These are phyloP conservation scores for Paramecium bursaria DNA, from an alignment of 73 alveolate genomes.

Conservation along the genomic window DNA sequence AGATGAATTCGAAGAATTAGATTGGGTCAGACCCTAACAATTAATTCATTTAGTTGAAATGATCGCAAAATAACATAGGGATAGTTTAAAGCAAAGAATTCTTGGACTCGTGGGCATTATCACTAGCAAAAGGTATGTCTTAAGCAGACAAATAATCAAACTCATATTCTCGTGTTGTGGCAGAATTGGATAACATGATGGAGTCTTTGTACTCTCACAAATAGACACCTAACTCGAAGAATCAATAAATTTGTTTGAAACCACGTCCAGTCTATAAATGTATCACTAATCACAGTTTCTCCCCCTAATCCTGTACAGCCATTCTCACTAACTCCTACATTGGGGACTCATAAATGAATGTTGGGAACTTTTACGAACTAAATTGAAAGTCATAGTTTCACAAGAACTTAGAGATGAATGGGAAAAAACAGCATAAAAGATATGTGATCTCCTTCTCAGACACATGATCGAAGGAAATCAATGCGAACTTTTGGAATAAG, in stretches of 20 bases:
- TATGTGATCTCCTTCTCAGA: constrained; percentile 27
- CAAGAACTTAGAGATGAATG: constrained; percentile 11
- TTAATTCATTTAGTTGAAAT: constrained; percentile 23
- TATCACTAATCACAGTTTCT: background rate
- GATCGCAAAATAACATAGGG: constrained; percentile 19
- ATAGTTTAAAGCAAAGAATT: constrained; percentile 29
- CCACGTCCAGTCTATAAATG: background rate
- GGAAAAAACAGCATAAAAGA: constrained; percentile 37
- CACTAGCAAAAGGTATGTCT: constrained; percentile 5
- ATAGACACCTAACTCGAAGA: background rate
- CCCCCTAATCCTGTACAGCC: constrained; percentile 33
- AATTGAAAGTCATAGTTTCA: background rate
- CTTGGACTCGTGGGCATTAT: constrained; percentile 18
- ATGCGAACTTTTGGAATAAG: constrained; percentile 16
- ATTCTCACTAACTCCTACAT: constrained; percentile 33
- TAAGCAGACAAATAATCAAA: constrained; percentile 28
- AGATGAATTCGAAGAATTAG: constrained; percentile 59
- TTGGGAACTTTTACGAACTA: constrained; percentile 22
- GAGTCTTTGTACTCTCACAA: constrained; percentile 34
- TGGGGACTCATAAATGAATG: constrained; percentile 40
- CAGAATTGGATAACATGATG: constrained; percentile 42
- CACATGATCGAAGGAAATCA: constrained; percentile 1
- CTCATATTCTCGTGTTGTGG: constrained; percentile 25
- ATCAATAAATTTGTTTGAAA: background rate
- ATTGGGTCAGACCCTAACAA: constrained; percentile 27